Percentiles rank a stretch among this genome's conserved stretches.
phyloP scores from a whole-genome alignment of 495 filamentous ascomycete genomes.

The Penicillium lividum region DNA sequence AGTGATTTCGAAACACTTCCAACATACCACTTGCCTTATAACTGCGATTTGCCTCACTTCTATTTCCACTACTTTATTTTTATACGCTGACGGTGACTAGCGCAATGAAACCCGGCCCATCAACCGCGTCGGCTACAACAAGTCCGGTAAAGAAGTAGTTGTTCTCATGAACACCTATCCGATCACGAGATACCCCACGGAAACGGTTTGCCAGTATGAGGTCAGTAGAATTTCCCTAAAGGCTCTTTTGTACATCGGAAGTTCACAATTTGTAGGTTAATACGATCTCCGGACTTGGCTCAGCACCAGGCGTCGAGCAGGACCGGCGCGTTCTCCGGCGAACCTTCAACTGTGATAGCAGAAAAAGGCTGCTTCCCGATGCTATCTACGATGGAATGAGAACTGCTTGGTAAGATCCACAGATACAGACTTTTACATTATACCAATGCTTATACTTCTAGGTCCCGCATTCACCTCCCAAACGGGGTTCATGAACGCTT shows the following conservation, averaged over 20 bases:
- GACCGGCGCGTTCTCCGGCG: constrained; percentile 51
- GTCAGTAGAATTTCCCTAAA: constrained; percentile 53
- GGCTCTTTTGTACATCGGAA: neutral
- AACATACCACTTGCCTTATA: too few relatives aligned
- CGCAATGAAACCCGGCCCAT: constrained; percentile 1
- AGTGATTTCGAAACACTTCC: neutral
- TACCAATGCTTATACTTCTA: constrained; percentile 11
- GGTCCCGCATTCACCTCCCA: constrained; percentile 35
- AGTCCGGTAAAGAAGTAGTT: constrained; percentile 54
- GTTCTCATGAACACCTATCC: constrained; percentile 74
- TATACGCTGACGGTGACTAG: neutral
- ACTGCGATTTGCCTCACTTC: neutral
- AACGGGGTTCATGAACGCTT: constrained; percentile 3
- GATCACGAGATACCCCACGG: constrained; percentile 54
- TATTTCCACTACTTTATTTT: neutral
- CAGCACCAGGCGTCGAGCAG: constrained; percentile 7
- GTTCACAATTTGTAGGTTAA: neutral
- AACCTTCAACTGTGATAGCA: constrained; percentile 65
- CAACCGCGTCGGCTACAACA: constrained; percentile 47
- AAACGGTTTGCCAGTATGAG: constrained; percentile 78
- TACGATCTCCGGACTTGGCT: neutral
- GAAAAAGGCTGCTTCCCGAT: constrained; percentile 53
- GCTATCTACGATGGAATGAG: constrained; percentile 80
- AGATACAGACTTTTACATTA: neutral
- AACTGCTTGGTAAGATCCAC: constrained; percentile 67